Conservation (phyloP, 176 grass and related monocot genomes). For the Oryza brachyantha region DNA sequence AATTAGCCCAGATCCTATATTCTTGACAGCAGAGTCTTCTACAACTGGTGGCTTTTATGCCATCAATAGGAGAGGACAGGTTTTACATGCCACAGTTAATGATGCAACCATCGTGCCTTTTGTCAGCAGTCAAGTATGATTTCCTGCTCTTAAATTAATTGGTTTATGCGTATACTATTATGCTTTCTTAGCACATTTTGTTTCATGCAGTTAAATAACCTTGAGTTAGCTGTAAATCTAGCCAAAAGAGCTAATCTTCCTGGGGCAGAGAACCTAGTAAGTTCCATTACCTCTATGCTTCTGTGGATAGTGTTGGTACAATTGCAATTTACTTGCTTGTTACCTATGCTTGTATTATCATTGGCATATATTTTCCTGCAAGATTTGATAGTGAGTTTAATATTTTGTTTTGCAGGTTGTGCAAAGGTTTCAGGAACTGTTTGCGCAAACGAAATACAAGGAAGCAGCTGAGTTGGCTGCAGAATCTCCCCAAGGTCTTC, state of each 20-base stretch:
- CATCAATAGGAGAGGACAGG: constrained; percentile 92
- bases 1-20: constrained; percentile 98
- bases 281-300: not conserved
- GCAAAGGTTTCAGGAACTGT: constrained; percentile 92
- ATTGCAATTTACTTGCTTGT: not conserved
- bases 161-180: not conserved
- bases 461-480: constrained; percentile 97
- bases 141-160: constrained; percentile 4
- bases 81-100: constrained; percentile 95
- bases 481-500: constrained; percentile 86
- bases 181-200: constrained; percentile 2
- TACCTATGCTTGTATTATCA: not conserved
- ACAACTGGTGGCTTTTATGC: constrained; percentile 91
- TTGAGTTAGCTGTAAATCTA: constrained; percentile 98
- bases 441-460: constrained; percentile 94
- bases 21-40: constrained; percentile 86
- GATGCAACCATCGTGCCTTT: constrained; percentile 90
- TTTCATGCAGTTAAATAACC: constrained; percentile 80
- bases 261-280: constrained; percentile 94
- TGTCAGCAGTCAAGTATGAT: constrained; percentile 80
- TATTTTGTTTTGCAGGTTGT: constrained; percentile 75
- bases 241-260: constrained; percentile 99
- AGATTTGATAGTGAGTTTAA: not conserved
- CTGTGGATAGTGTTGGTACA: not conserved
- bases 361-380: not conserved